phyloP scores from a whole-genome alignment of 176 grass and related monocot genomes.

The Secale cereale region DNA sequence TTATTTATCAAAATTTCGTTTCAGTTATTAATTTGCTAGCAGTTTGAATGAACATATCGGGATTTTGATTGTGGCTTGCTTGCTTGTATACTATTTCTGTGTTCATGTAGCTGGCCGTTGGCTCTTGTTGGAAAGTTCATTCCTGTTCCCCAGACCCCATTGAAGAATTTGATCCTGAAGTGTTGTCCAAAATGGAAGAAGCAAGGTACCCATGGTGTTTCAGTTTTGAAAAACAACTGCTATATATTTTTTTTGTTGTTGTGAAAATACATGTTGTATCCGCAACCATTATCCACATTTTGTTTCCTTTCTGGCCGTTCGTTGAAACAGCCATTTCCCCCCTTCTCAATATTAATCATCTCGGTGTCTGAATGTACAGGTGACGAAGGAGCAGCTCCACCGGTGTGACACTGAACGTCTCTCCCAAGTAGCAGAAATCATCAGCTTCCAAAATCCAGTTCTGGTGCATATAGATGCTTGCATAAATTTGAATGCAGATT shows the following conservation, averaged over 20 bases:
- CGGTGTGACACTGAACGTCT: slow-evolving; percentile 30
- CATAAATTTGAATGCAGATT: slow-evolving; percentile 20
- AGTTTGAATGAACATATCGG: not conserved
- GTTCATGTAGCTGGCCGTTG: slow-evolving; percentile 71
- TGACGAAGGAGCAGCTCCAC: not conserved
- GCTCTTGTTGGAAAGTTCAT: slow-evolving; percentile 74
- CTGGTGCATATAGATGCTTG: slow-evolving; percentile 23
- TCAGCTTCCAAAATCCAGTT: slow-evolving; percentile 1
- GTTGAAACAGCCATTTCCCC: not conserved
- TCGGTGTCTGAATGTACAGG: not conserved
- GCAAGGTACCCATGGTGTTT: slow-evolving; percentile 21
- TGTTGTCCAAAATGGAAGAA: slow-evolving; percentile 38
- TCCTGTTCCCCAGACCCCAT: slow-evolving; percentile 59
- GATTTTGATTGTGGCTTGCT: not conserved
- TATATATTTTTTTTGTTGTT: too few relatives aligned
- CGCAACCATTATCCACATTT: not conserved
- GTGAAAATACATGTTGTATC: too few relatives aligned
- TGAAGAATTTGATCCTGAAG: slow-evolving; percentile 32
- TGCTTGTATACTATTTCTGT: slow-evolving; percentile 19
- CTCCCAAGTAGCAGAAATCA: not conserved
- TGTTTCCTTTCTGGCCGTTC: not conserved
- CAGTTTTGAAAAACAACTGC: too few relatives aligned
- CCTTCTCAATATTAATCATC: not conserved
- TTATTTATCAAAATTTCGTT: not conserved
- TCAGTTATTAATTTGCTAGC: slow-evolving; percentile 2